Percentiles rank a stretch among this genome's conserved stretches.
Conservation (phyloP, 2,329 filamentous ascomycete species). For the Metarhizium brunneum region DNA sequence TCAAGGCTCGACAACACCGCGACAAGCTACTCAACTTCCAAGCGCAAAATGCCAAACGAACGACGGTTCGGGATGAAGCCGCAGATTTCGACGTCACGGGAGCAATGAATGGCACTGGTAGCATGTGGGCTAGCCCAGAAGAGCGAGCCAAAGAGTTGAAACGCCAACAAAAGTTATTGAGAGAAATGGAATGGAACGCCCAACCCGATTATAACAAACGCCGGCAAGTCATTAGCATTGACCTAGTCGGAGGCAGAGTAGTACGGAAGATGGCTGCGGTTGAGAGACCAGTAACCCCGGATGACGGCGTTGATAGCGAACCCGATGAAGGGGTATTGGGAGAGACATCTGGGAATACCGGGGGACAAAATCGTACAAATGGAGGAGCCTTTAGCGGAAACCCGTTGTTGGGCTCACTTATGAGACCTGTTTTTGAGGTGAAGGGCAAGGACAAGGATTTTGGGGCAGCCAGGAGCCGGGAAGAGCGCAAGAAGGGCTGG, state of each 20-base stretch:
- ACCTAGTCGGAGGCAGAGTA: conserved; percentile 68
- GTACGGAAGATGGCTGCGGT: conserved; percentile 60
- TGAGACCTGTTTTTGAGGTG: conserved; percentile 51
- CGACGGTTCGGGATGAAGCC: conserved; percentile 79
- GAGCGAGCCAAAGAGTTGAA: conserved; percentile 78
- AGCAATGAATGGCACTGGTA: conserved; percentile 33
- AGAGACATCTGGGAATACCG: conserved; percentile 26
- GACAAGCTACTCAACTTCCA: conserved; percentile 77
- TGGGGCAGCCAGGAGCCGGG: conserved; percentile 28
- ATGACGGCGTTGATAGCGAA: conserved; percentile 27
- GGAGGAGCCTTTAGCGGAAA: conserved; percentile 60
- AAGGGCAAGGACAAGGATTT: conserved; percentile 38
- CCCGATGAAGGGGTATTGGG: conserved; percentile 21
- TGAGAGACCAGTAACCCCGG: conserved; percentile 48
- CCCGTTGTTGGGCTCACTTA: conserved; percentile 54
- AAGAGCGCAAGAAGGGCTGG: conserved; percentile 39
- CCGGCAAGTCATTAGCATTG: conserved; percentile 74
- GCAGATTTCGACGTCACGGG: conserved; percentile 47
- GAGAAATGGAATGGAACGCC: conserved; percentile 81
- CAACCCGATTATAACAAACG: conserved; percentile 84
- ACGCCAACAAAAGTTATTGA: conserved; percentile 71
- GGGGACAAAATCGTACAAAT: conserved; percentile 13
- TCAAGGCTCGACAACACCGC: conserved; percentile 65
- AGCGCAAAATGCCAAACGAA: conserved; percentile 74
- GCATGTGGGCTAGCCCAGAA: conserved; percentile 75